Conservation (phyloP, 2,329 filamentous ascomycete genomes). For the Botryosphaeria agaves region DNA sequence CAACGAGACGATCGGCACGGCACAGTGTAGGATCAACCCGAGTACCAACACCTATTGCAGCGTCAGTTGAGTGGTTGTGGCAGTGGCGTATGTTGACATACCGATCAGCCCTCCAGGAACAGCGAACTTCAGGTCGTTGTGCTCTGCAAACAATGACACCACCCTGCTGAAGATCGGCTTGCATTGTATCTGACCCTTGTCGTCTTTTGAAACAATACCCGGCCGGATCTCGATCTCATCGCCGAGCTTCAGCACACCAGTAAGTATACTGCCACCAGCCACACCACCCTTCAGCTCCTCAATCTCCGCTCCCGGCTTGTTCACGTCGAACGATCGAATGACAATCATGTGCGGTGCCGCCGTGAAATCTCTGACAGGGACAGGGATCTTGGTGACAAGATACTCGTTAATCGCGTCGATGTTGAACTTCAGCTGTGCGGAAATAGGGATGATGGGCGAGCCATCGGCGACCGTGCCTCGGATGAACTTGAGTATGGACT, state of each 20-base stretch:
- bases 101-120: constrained; percentile 91
- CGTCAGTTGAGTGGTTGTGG: constrained; percentile 5
- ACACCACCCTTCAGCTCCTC: constrained; percentile 98
- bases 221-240: constrained; percentile 98
- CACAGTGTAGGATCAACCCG: constrained; percentile 95
- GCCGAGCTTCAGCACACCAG: constrained; percentile 88
- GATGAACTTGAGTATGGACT: constrained; percentile 97
- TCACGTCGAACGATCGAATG: constrained; percentile 97
- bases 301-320: constrained; percentile 98
- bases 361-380: constrained; percentile 79
- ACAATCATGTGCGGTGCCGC: constrained; percentile 96
- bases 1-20: constrained; percentile 95
- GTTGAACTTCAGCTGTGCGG: constrained; percentile 98
- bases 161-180: constrained; percentile 93
- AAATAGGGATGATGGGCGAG: constrained; percentile 88
- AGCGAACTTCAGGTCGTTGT: constrained; percentile 96
- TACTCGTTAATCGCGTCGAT: constrained; percentile 96
- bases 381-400: constrained; percentile 86
- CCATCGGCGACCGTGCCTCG: constrained; percentile 92
- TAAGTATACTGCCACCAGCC: constrained; percentile 89
- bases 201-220: constrained; percentile 94
- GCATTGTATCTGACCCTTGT: constrained; percentile 86
- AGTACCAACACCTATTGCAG: constrained; percentile 61
- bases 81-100: constrained; percentile 7
- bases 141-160: constrained; percentile 88